These are phyloP conservation scores for Colletotrichum sp. DNA, from an alignment of 2,329 filamentous ascomycete genomes.

Conservation along the genomic window DNA sequence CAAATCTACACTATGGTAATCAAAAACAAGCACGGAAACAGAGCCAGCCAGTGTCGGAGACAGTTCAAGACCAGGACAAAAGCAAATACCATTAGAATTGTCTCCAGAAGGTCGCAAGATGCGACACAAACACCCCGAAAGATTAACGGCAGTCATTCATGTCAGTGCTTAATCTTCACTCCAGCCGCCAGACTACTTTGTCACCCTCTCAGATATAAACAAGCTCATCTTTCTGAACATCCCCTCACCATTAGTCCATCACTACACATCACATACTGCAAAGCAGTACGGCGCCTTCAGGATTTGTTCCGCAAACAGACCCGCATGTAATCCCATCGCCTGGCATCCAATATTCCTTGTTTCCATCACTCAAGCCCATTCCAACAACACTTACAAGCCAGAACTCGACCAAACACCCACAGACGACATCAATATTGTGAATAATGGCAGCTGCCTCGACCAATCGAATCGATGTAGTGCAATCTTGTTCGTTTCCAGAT, in stretches of 20 bases:
- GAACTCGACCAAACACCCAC: background rate
- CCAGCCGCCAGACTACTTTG: background rate
- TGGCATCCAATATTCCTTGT: background rate
- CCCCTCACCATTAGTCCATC: background rate
- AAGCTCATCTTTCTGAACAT: background rate
- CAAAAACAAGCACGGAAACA: background rate
- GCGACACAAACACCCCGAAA: background rate
- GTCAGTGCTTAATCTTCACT: background rate
- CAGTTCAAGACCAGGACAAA: background rate
- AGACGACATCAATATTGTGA: background rate
- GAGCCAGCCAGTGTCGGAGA: background rate
- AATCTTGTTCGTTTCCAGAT: background rate
- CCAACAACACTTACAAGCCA: background rate
- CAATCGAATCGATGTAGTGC: background rate
- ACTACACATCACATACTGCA: background rate
- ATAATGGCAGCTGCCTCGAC: background rate
- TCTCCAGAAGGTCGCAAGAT: background rate
- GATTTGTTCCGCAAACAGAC: background rate
- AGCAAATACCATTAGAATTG: background rate
- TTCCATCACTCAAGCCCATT: background rate
- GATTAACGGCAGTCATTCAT: background rate
- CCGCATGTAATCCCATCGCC: background rate
- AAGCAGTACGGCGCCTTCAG: background rate
- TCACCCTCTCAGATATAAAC: background rate
- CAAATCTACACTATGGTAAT: background rate